Conservation (phyloP, 179 eudicot genomes). For the Vitellaria paradoxa region DNA sequence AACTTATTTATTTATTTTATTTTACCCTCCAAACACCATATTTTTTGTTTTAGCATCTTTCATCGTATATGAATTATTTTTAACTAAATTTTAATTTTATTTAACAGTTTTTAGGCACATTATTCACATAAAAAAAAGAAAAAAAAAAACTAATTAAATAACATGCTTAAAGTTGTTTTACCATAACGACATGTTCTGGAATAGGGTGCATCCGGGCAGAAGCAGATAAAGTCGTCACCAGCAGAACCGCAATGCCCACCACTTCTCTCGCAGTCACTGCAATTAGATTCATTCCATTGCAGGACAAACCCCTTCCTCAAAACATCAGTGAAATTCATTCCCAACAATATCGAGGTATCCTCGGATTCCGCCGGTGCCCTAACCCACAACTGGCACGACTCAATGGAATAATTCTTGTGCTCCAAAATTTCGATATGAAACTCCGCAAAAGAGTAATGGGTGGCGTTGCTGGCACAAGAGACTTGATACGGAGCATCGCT, state of each 20-base stretch:
- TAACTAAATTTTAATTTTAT: no score
- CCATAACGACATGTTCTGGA: constrained; percentile 23
- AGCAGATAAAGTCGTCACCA: constrained; percentile 17
- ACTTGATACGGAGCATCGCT: constrained; percentile 12
- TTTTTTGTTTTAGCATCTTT: no score
- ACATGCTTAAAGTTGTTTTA: background rate
- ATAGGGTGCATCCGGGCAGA: constrained; percentile 2
- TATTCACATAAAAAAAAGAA: no score
- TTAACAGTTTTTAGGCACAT: no score
- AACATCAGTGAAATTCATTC: constrained; percentile 34
- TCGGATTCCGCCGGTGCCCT: constrained; percentile 28
- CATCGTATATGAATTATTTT: no score
- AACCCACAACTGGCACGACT: constrained; percentile 31
- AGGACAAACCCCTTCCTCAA: constrained; percentile 40
- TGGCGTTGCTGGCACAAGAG: constrained; percentile 21
- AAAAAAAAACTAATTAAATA: no score
- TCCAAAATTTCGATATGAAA: constrained; percentile 31
- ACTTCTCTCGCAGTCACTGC: constrained; percentile 24
- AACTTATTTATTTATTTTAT: no score
- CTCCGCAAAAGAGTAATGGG: constrained; percentile 32
- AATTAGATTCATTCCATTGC: constrained; percentile 34
- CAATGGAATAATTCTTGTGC: constrained; percentile 24
- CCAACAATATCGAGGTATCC: constrained; percentile 10
- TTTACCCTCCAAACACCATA: no score
- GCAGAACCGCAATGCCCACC: constrained; percentile 33